Evolutionary conservation across 2,329 filamentous ascomycete genomes (phyloP), one percentile per base, ranked within the genome.

Genomic region (Peltaster fructicola): DNA sequence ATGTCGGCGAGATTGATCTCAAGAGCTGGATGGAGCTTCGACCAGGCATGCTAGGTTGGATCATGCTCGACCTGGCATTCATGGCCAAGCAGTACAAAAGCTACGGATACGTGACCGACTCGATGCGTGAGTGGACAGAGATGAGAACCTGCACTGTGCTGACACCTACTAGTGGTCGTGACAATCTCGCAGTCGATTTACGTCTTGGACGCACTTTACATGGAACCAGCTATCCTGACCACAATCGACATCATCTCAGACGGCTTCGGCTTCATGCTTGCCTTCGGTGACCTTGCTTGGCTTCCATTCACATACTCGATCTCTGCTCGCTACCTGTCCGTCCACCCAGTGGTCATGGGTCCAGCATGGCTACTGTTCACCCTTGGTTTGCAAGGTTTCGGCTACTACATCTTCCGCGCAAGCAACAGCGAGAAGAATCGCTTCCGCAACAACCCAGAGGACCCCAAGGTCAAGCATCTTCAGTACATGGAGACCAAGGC

Each of bases 201-300:
- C 51, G 69, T 82, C 5, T 56, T 93, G 17, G 85, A 95, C 47
- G 71, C 72, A 6, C 69, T 81, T 35, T 82, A 73, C 59, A 88
- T 85, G 65, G 85, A 95, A 50, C 65, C 78, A 0, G 76, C 81
- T 2, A 76, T 93, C 33, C 57, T 93, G 35, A 93, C 84, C 2
- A 93, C 82, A 15, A 93, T 95, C 55, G 85, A 95, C 46, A 76
- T 93, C 37, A 91, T 75, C 25, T 79, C 73, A 20, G 85, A 95
- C 41, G 85, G 85, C 5, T 92, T 95, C 39, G 85, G 85, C 26
- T 81, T 81, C 57, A 95, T 95, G 85, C 64, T 95, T 16, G 63
- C 79, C 2, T 93, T 93, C 47, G 85, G 82, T 28, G 85, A 95
- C 43, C 62, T 93, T 5, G 78, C 77, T 33, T 95, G 85, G 85